Conservation (phyloP, 1,284 basidiomycete genomes). For the Cerioporus squamosus region DNA sequence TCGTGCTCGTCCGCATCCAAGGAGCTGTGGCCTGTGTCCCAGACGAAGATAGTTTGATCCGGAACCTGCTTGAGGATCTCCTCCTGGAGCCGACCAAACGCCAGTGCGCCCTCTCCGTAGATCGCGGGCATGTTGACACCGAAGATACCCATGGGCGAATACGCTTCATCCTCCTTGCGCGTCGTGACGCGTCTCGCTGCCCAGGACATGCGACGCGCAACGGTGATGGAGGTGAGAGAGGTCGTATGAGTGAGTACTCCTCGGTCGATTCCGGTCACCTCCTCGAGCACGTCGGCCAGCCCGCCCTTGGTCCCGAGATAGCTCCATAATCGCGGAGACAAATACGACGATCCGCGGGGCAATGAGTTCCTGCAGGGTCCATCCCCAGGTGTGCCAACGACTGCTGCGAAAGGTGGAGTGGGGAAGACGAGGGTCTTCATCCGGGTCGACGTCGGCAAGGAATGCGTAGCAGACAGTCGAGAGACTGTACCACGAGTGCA, state of each 20-base stretch:
- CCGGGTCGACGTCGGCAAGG: not conserved
- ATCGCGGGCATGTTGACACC: not conserved
- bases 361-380: constrained; percentile 2
- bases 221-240: not conserved
- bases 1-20: no score
- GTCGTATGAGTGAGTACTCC: not conserved
- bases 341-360: not conserved
- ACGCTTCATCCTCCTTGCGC: not conserved
- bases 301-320: not conserved
- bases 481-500: not conserved
- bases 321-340: not conserved
- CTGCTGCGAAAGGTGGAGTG: not conserved
- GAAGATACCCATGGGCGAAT: not conserved
- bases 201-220: constrained; percentile 3
- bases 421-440: not conserved
- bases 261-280: not conserved
- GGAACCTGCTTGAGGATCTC: constrained; percentile 1
- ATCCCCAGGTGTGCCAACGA: not conserved
- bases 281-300: not conserved
- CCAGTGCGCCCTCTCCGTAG: not conserved
- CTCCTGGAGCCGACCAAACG: not conserved
- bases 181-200: not conserved
- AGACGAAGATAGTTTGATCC: not conserved
- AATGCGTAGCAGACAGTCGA: not conserved
- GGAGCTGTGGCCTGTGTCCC: not conserved